These are phyloP conservation scores for Bacterosira constricta DNA, from an alignment of 108 stramenopile species.

Conservation along the genomic window DNA sequence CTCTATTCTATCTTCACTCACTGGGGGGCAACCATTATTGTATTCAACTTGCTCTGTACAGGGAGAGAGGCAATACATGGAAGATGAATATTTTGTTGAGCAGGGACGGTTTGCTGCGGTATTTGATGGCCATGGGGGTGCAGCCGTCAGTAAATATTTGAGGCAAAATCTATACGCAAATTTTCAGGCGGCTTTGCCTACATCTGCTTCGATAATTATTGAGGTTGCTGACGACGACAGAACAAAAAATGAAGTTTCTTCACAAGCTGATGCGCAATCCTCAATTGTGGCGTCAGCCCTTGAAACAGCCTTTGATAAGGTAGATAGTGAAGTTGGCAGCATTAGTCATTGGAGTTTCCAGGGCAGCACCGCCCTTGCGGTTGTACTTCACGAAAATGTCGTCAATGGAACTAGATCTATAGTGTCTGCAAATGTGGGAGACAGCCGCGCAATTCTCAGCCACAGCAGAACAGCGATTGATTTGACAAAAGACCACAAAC, in stretches of 20 bases:
- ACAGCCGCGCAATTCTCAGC: conserved; percentile 83
- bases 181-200: conserved; percentile 57
- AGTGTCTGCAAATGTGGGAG: conserved; percentile 91
- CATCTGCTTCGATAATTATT: not conserved
- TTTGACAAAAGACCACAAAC: conserved; percentile 90
- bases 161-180: conserved; percentile 78
- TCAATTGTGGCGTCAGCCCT: conserved; percentile 41
- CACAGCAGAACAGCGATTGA: conserved; percentile 68
- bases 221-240: not conserved
- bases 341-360: conserved; percentile 79
- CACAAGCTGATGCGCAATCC: not conserved
- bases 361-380: conserved; percentile 90
- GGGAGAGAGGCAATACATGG: conserved; percentile 78
- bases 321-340: conserved; percentile 67
- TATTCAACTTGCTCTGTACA: conserved; percentile 43
- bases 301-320: conserved; percentile 57
- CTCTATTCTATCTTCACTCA: not conserved
- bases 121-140: conserved; percentile 97
- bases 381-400: conserved; percentile 60
- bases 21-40: not conserved
- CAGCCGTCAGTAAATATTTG: conserved; percentile 79
- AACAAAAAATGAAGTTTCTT: not conserved
- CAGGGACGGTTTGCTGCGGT: conserved; percentile 78
- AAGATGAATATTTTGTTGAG: conserved; percentile 76
- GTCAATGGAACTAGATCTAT: conserved; percentile 47